Conservation (phyloP, 805 yeast species). For the Ogataea populi-albae region DNA sequence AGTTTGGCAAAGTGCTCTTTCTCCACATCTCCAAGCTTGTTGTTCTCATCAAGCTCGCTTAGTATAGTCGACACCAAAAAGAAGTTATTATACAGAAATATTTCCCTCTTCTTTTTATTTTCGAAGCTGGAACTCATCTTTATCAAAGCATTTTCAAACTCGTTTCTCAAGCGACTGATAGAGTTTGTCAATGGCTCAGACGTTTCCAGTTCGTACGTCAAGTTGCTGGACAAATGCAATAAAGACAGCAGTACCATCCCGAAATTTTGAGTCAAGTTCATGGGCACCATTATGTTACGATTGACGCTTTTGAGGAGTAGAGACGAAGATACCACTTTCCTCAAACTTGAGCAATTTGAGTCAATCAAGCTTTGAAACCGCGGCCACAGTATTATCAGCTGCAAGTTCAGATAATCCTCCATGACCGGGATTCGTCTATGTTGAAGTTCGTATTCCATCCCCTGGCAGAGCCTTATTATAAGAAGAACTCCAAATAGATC, state of each 20-base stretch:
- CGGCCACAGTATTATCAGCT: slow-evolving; percentile 79
- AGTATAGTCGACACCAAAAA: slow-evolving; percentile 59
- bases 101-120: slow-evolving; percentile 53
- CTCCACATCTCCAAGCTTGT: slow-evolving; percentile 17
- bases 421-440: slow-evolving; percentile 66
- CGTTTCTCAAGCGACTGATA: slow-evolving; percentile 66
- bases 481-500: slow-evolving; percentile 80
- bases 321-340: slow-evolving; percentile 47
- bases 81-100: slow-evolving; percentile 72
- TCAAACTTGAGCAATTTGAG: slow-evolving; percentile 68
- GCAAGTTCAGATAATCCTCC: slow-evolving; percentile 66
- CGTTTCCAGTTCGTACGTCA: slow-evolving; percentile 33
- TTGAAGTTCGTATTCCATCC: slow-evolving; percentile 62
- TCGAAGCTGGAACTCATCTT: slow-evolving; percentile 54
- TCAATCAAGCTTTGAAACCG: slow-evolving; percentile 75
- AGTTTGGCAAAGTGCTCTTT: slow-evolving; percentile 21
- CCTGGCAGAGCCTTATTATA: slow-evolving; percentile 68
- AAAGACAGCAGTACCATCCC: slow-evolving; percentile 70
- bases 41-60: slow-evolving; percentile 35
- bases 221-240: slow-evolving; percentile 46
- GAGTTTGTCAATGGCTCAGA: slow-evolving; percentile 74
- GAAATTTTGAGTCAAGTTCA: slow-evolving; percentile 74
- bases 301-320: slow-evolving; percentile 22
- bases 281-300: slow-evolving; percentile 43
- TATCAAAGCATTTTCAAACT: slow-evolving; percentile 75